Conservation (phyloP, 129 eudicot species). For the Flaveria robusta region DNA sequence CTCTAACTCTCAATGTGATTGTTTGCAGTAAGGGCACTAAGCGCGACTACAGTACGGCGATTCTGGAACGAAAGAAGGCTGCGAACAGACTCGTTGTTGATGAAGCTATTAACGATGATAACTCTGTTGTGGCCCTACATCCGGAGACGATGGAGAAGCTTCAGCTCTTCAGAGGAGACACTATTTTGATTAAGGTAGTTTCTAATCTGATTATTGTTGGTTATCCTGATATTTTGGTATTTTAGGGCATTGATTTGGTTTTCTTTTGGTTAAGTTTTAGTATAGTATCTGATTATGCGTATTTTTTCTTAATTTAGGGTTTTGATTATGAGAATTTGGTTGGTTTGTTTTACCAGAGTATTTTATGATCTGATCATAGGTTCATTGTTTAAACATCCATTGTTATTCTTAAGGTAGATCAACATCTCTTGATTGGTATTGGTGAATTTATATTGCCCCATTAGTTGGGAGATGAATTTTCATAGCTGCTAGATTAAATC, state of each 20-base stretch:
- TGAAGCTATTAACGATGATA: constrained; percentile 88
- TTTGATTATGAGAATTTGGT: neutral
- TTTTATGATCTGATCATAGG: neutral
- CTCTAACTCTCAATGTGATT: constrained; percentile 13
- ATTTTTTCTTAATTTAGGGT: neutral
- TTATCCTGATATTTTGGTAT: neutral
- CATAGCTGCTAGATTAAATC: neutral
- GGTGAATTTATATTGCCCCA: neutral
- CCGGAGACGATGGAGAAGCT: constrained; percentile 96
- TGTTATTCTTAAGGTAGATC: neutral
- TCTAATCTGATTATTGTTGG: neutral
- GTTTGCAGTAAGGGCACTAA: constrained; percentile 77
- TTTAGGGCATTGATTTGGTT: neutral
- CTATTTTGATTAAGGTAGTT: constrained; percentile 71
- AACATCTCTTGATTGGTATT: neutral
- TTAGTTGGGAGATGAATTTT: neutral
- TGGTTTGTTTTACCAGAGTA: neutral
- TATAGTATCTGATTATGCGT: no score
- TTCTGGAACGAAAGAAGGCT: constrained; percentile 90
- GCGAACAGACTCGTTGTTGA: constrained; percentile 88
- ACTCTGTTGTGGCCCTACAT: constrained; percentile 81
- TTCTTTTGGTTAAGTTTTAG: neutral
- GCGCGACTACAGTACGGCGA: constrained; percentile 90
- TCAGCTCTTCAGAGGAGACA: constrained; percentile 93
- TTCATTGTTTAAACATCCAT: neutral